Evolutionary conservation across 768 basidiomycete genomes (phyloP).

Genomic region (Chalciporus sphaerocephalus): DNA sequence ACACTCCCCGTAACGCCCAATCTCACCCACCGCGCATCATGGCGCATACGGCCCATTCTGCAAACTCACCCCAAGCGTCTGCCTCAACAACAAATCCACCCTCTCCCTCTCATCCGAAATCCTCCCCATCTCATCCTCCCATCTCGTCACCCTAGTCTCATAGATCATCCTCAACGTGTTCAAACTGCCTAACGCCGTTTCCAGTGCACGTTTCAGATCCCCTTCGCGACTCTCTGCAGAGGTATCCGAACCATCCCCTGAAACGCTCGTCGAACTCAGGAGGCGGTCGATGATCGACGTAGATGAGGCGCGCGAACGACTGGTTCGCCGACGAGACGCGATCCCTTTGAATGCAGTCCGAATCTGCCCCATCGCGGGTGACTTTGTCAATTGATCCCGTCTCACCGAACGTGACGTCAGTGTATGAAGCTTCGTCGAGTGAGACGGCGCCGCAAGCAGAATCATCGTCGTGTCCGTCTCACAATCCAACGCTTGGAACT

Average conservation of each 20-base stretch:
- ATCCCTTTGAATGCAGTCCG: slow-evolving; percentile 57
- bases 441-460: slow-evolving; percentile 69
- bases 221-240: slow-evolving; percentile 52
- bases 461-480: slow-evolving; percentile 79
- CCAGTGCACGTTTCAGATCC: slow-evolving; percentile 64
- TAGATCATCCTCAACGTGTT: slow-evolving; percentile 60
- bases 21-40: slow-evolving; percentile 10
- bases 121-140: slow-evolving; percentile 65
- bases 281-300: slow-evolving; percentile 47
- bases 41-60: slow-evolving; percentile 17
- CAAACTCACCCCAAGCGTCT: slow-evolving; percentile 51
- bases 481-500: slow-evolving; percentile 77
- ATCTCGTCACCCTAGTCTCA: slow-evolving; percentile 62
- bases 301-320: slow-evolving; percentile 40
- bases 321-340: slow-evolving; percentile 50
- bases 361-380: slow-evolving; percentile 48
- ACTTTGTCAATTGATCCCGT: slow-evolving; percentile 47
- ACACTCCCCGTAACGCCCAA: too few species aligned
- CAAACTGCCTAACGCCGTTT: slow-evolving; percentile 64
- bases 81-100: slow-evolving; percentile 60
- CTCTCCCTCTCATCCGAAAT: slow-evolving; percentile 63
- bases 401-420: slow-evolving; percentile 68
- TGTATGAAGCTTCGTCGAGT: slow-evolving; percentile 60
- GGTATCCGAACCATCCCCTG: slow-evolving; percentile 54
- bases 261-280: slow-evolving; percentile 36